These are phyloP conservation scores for Carallia brachiata DNA, from an alignment of 345 rosid species.

Conservation along the genomic window DNA sequence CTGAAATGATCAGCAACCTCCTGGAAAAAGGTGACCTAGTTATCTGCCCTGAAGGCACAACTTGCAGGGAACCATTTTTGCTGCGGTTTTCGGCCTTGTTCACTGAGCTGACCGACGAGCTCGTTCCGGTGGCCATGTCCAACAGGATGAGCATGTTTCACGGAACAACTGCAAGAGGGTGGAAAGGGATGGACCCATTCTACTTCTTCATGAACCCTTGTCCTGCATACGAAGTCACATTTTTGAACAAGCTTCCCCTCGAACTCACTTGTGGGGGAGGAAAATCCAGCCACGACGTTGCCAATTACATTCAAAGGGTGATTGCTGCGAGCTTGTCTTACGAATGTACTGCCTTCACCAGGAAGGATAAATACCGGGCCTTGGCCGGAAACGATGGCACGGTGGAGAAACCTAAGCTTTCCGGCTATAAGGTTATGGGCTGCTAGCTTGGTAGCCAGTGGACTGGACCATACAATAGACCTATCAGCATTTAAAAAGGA, in stretches of 20 bases:
- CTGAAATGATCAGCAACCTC: constrained; percentile 51
- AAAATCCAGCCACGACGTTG: constrained; percentile 69
- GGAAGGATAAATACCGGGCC: constrained; percentile 69
- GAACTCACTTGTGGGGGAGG: constrained; percentile 55
- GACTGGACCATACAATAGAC: background rate
- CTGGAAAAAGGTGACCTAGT: constrained; percentile 65
- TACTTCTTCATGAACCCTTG: constrained; percentile 86
- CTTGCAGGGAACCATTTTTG: constrained; percentile 76
- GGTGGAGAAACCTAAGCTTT: constrained; percentile 28
- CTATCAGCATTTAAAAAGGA: background rate
- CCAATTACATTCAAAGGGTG: constrained; percentile 67
- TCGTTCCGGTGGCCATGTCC: constrained; percentile 73
- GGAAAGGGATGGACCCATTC: constrained; percentile 80
- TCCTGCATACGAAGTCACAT: constrained; percentile 71
- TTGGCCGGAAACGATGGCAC: constrained; percentile 73
- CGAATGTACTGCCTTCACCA: constrained; percentile 69
- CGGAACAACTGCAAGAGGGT: constrained; percentile 76
- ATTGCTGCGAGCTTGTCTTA: constrained; percentile 58
- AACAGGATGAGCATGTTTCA: constrained; percentile 68
- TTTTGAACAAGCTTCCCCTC: constrained; percentile 57
- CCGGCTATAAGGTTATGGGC: background rate
- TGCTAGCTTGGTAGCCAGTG: background rate
- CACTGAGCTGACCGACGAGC: constrained; percentile 57
- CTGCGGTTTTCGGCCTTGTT: constrained; percentile 64
- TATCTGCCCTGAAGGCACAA: constrained; percentile 83